These are phyloP conservation scores for Lepidium didymum DNA, from an alignment of 345 rosid genomes.

Conservation along the genomic window DNA sequence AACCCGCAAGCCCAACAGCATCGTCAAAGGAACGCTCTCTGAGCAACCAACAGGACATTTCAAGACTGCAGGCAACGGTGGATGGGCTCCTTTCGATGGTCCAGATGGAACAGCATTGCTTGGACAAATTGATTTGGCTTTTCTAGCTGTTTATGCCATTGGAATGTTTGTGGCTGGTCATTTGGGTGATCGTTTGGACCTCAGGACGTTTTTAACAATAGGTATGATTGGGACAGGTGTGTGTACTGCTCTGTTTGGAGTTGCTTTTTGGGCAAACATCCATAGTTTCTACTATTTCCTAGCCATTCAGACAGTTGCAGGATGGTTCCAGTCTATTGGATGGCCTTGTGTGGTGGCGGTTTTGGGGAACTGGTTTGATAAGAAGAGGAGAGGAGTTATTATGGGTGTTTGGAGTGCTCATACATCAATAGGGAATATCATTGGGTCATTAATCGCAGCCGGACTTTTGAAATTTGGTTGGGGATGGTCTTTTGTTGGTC, in stretches of 20 bases:
- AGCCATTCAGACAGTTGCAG: slow-evolving; percentile 60
- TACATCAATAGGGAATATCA: slow-evolving; percentile 82
- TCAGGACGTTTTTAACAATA: slow-evolving; percentile 61
- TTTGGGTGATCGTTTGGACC: slow-evolving; percentile 73
- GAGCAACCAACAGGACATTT: slow-evolving; percentile 33
- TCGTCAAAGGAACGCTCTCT: slow-evolving; percentile 82
- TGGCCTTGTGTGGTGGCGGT: slow-evolving; percentile 99
- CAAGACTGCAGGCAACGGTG: slow-evolving; percentile 32
- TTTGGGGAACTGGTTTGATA: slow-evolving; percentile 89
- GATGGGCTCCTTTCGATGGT: slow-evolving; percentile 85
- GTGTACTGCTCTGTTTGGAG: slow-evolving; percentile 70
- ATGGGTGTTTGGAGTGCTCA: slow-evolving; percentile 99
- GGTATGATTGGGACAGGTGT: slow-evolving; percentile 90
- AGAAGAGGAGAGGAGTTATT: slow-evolving; percentile 77
- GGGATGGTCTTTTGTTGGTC: slow-evolving; percentile 94
- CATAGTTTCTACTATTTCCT: slow-evolving; percentile 64
- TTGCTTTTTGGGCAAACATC: slow-evolving; percentile 71
- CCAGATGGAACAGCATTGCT: slow-evolving; percentile 67
- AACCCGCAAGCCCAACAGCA: slow-evolving; percentile 73
- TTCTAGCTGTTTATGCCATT: slow-evolving; percentile 61
- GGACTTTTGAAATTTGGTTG: slow-evolving; percentile 73
- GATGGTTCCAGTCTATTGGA: slow-evolving; percentile 89
- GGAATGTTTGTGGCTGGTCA: slow-evolving; percentile 91
- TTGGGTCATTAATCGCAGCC: slow-evolving; percentile 72
- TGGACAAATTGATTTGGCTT: slow-evolving; percentile 77